phyloP scores from a whole-genome alignment of 768 basidiomycete genomes.

The Suillus ampliporus region DNA sequence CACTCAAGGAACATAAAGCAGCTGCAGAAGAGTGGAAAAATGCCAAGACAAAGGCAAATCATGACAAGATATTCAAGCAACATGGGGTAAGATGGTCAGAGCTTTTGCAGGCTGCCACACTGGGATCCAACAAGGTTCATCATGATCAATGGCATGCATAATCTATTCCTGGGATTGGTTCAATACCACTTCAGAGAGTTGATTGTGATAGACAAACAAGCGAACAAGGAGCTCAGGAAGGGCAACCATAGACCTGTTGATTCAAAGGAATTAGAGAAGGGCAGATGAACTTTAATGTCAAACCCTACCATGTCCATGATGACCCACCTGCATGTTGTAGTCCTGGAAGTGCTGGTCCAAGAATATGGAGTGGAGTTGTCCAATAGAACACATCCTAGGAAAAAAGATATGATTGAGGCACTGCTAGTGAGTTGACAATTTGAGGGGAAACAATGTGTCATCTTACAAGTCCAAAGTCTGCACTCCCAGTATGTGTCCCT shows the following conservation, averaged over 20 bases:
- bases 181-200: conserved; percentile 18
- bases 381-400: background rate
- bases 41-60: conserved; percentile 21
- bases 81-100: conserved; percentile 36
- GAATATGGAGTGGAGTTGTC: background rate
- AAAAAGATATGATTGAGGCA: background rate
- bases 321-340: background rate
- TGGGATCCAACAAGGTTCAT: conserved; percentile 35
- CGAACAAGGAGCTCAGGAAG: conserved; percentile 2
- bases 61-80: conserved; percentile 16
- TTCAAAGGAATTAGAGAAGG: conserved; percentile 7
- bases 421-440: background rate
- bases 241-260: background rate
- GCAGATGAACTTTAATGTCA: background rate
- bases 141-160: conserved; percentile 44
- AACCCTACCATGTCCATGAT: background rate
- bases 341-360: background rate
- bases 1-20: conserved; percentile 20
- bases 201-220: conserved; percentile 16
- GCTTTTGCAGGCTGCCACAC: conserved; percentile 38
- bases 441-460: background rate
- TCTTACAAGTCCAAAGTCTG: background rate
- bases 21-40: conserved; percentile 28
- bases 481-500: background rate
- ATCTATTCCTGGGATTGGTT: conserved; percentile 31